These are phyloP conservation scores for Xerocomus spinulosus DNA, from an alignment of 768 basidiomycete species.

Conservation along the genomic window DNA sequence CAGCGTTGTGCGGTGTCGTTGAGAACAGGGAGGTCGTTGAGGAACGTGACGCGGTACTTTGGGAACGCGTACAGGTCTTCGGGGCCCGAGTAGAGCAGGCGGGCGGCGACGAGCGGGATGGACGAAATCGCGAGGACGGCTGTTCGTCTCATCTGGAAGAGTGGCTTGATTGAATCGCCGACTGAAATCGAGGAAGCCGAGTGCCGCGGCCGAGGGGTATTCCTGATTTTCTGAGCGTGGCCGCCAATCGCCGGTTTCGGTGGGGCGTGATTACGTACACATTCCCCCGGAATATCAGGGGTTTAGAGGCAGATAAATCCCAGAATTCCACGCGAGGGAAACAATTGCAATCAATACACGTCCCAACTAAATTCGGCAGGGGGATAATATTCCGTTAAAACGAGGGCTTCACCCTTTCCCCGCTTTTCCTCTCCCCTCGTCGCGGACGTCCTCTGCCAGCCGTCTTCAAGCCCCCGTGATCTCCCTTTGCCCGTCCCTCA, in stretches of 20 bases:
- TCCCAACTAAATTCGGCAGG: constrained; percentile 68
- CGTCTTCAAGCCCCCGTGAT: constrained; percentile 24
- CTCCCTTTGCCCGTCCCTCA: constrained; percentile 17
- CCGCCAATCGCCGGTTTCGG: constrained; percentile 32
- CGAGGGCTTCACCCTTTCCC: constrained; percentile 61
- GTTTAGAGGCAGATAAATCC: constrained; percentile 51
- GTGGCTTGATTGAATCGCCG: constrained; percentile 30
- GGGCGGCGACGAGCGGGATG: constrained; percentile 20
- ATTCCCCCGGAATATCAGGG: constrained; percentile 54
- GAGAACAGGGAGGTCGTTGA: constrained; percentile 70
- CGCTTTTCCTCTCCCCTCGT: constrained; percentile 50
- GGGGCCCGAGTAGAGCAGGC: constrained; percentile 63
- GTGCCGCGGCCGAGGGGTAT: not conserved
- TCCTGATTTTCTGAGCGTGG: constrained; percentile 1
- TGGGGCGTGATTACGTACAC: constrained; percentile 51
- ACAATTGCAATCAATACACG: constrained; percentile 55
- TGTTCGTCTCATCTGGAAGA: constrained; percentile 16
- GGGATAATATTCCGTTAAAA: constrained; percentile 71
- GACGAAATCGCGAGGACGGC: constrained; percentile 16
- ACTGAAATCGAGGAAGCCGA: constrained; percentile 23
- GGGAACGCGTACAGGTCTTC: constrained; percentile 80
- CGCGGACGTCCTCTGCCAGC: constrained; percentile 28
- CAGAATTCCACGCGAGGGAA: constrained; percentile 63
- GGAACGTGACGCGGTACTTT: constrained; percentile 74
- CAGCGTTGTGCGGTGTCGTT: constrained; percentile 72